phyloP scores from a whole-genome alignment of 202 grass and related monocot genomes.

The Schoenoplectus tabernaemontani region DNA sequence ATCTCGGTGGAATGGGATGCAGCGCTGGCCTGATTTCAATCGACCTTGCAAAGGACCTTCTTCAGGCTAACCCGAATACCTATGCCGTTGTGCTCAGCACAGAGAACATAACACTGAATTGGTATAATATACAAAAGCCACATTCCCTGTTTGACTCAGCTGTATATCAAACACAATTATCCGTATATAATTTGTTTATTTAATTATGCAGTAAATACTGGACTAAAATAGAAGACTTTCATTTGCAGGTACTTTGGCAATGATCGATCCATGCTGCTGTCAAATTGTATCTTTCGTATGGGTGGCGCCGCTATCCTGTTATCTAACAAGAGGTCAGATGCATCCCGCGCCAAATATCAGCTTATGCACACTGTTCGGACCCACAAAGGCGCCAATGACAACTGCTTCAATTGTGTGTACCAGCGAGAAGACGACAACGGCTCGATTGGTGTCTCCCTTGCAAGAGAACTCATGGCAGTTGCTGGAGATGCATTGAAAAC shows the following conservation, averaged over 20 bases:
- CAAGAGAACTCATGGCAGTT: slow-evolving; percentile 79
- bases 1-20: slow-evolving; percentile 95
- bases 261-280: slow-evolving; percentile 79
- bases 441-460: slow-evolving; percentile 63
- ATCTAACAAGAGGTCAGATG: slow-evolving; percentile 57
- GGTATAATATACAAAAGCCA: slow-evolving; percentile 18
- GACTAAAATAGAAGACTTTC: background rate
- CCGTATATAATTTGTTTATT: background rate
- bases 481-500: slow-evolving; percentile 90
- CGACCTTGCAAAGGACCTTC: slow-evolving; percentile 87
- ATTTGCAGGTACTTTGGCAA: slow-evolving; percentile 73
- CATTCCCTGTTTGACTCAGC: background rate
- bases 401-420: slow-evolving; percentile 90
- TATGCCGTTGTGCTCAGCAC: slow-evolving; percentile 84
- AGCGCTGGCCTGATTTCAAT: slow-evolving; percentile 85
- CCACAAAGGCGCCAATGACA: slow-evolving; percentile 80
- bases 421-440: slow-evolving; percentile 63
- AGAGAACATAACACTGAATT: slow-evolving; percentile 92
- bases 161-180: background rate
- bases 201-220: background rate
- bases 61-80: slow-evolving; percentile 56
- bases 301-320: slow-evolving; percentile 64
- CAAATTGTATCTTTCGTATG: slow-evolving; percentile 79
- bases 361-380: slow-evolving; percentile 80
- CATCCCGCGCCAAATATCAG: slow-evolving; percentile 63